Percentiles rank a stretch among this genome's conserved stretches.
Evolutionary conservation across 768 basidiomycete genomes (phyloP).

Genomic region (Mycena maculata): DNA sequence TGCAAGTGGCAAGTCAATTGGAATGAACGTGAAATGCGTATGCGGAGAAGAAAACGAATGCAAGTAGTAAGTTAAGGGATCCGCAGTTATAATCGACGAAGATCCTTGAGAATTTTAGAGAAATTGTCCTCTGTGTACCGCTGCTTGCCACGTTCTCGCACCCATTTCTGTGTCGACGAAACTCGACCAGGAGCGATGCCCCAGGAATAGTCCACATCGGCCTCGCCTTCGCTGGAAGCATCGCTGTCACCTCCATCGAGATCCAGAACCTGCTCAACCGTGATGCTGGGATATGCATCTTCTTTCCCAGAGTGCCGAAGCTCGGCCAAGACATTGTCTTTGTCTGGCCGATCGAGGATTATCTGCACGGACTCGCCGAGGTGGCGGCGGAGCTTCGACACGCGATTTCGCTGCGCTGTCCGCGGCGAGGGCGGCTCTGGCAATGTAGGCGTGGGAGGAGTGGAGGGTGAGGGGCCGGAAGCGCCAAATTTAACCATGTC

Average conservation of each 20-base stretch:
- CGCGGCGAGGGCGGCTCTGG: constrained; percentile 37
- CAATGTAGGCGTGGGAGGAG: constrained; percentile 22
- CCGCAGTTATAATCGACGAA: constrained; percentile 18
- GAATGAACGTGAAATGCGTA: constrained; percentile 8
- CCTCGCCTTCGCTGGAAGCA: constrained; percentile 15
- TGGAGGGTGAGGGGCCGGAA: background rate
- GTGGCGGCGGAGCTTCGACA: constrained; percentile 41
- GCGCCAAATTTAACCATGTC: constrained; percentile 10
- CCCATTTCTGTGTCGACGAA: constrained; percentile 24
- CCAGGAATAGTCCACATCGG: background rate
- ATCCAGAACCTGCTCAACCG: constrained; percentile 14
- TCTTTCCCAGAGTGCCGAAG: constrained; percentile 9
- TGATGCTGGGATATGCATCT: background rate
- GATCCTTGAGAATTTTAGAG: constrained; percentile 24
- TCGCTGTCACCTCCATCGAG: constrained; percentile 23
- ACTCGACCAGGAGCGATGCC: background rate
- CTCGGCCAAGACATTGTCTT: constrained; percentile 11
- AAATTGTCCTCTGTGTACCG: constrained; percentile 33
- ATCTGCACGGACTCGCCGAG: constrained; percentile 40
- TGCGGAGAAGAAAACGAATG: background rate
- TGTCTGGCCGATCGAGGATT: constrained; percentile 25
- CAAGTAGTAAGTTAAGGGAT: background rate
- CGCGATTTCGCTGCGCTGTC: constrained; percentile 35
- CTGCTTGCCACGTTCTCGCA: constrained; percentile 29
- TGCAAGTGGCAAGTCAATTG: background rate